Conservation (phyloP, 140 eudicot genomes). For the Artemisia princeps region DNA sequence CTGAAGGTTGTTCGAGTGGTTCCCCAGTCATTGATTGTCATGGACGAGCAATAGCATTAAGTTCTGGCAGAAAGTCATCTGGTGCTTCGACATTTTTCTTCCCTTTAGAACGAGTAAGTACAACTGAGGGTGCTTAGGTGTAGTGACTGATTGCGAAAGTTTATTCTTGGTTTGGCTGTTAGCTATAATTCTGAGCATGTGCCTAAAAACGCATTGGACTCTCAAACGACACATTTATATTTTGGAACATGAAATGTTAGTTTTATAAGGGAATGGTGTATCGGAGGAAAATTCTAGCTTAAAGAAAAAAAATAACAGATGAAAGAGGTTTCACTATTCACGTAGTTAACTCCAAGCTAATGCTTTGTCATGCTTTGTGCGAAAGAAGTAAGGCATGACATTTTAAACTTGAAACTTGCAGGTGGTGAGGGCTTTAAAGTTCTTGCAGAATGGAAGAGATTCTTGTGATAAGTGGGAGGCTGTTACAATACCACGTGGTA, state of each 20-base stretch:
- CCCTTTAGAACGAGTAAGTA: slow-evolving; percentile 31
- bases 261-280: not conserved
- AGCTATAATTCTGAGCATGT: not conserved
- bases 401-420: slow-evolving; percentile 27
- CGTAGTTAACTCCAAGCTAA: not conserved
- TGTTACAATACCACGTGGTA: slow-evolving; percentile 84
- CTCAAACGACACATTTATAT: not conserved
- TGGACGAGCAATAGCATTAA: slow-evolving; percentile 90
- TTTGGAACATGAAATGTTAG: slow-evolving; percentile 10
- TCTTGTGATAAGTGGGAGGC: slow-evolving; percentile 65
- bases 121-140: not conserved
- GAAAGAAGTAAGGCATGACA: not conserved
- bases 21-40: slow-evolving; percentile 96
- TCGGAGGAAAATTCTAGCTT: not conserved
- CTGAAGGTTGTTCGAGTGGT: slow-evolving; percentile 98
- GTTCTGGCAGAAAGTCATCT: slow-evolving; percentile 86
- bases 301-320: not conserved
- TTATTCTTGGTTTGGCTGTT: not conserved
- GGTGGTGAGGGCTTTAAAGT: slow-evolving; percentile 81
- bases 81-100: slow-evolving; percentile 81
- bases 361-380: not conserved
- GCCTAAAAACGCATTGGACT: not conserved
- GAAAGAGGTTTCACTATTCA: not conserved
- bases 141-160: no score
- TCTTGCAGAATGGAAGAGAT: slow-evolving; percentile 71